phyloP scores from a whole-genome alignment of 2,329 filamentous ascomycete genomes.

The Nemania abortiva region DNA sequence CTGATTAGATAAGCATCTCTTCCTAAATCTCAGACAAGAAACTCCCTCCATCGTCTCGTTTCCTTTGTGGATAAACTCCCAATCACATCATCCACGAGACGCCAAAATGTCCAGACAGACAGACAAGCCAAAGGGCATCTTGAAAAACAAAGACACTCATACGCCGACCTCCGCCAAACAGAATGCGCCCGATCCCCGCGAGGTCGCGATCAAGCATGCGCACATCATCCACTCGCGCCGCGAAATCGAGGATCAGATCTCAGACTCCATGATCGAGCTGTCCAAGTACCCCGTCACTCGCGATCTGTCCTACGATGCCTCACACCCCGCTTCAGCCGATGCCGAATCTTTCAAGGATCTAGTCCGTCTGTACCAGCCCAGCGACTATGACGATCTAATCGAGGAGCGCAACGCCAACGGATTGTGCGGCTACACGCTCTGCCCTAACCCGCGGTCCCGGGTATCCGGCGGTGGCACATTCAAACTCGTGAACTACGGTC shows the following conservation, averaged over 20 bases:
- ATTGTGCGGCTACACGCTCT: constrained; percentile 87
- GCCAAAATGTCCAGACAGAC: constrained; percentile 34
- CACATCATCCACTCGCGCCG: constrained; percentile 85
- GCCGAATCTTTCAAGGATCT: constrained; percentile 72
- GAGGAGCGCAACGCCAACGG: constrained; percentile 88
- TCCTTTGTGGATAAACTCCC: not conserved
- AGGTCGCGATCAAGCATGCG: constrained; percentile 85
- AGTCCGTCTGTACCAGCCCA: constrained; percentile 81
- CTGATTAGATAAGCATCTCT: constrained; percentile 2
- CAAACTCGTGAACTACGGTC: constrained; percentile 69
- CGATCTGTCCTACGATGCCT: constrained; percentile 40
- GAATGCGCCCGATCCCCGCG: constrained; percentile 60
- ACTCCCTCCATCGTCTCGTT: not conserved
- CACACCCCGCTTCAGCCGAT: constrained; percentile 68
- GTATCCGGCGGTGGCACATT: constrained; percentile 71
- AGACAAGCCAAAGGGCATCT: constrained; percentile 64
- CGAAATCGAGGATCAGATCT: constrained; percentile 78
- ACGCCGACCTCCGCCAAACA: constrained; percentile 55
- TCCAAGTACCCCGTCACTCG: constrained; percentile 67
- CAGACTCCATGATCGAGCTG: constrained; percentile 77
- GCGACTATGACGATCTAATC: constrained; percentile 89
- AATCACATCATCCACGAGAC: constrained; percentile 1
- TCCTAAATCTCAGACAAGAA: not conserved
- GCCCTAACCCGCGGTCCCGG: constrained; percentile 71
- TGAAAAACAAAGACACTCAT: constrained; percentile 68